Percentiles rank a stretch among this genome's conserved stretches.
Conservation (phyloP, 2,329 filamentous ascomycete genomes). For the Neofusicoccum umdonicola region DNA sequence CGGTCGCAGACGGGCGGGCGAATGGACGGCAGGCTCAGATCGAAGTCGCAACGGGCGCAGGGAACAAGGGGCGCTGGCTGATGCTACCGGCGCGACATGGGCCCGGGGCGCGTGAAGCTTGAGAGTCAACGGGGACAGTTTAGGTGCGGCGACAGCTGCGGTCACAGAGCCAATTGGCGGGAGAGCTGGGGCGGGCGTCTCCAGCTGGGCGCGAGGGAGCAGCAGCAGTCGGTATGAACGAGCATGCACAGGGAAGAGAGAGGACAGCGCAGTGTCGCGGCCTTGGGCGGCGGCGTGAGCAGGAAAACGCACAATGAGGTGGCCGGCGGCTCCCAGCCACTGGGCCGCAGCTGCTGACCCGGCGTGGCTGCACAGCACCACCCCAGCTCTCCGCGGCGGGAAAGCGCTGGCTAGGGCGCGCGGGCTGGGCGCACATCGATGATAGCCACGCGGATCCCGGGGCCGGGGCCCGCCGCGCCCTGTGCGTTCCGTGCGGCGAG, state of each 20-base stretch:
- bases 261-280: neutral
- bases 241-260: neutral
- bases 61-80: neutral
- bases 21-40: neutral
- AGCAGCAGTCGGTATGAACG: neutral
- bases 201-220: neutral
- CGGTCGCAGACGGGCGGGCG: neutral
- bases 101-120: neutral
- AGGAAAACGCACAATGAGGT: constrained; percentile 6
- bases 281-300: neutral
- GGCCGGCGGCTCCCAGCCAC: neutral
- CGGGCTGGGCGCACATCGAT: neutral
- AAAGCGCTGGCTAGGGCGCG: neutral
- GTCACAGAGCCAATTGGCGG: neutral
- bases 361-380: neutral
- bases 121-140: neutral
- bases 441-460: neutral
- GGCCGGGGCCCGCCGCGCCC: neutral
- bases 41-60: neutral
- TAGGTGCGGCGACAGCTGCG: constrained; percentile 2
- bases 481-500: neutral
- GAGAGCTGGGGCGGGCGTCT: neutral
- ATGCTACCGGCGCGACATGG: constrained; percentile 6
- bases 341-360: neutral
- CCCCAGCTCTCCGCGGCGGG: neutral